These are phyloP conservation scores for Phytophthora macrochlamydospora DNA, from an alignment of 352 stramenopile species.

Conservation along the genomic window DNA sequence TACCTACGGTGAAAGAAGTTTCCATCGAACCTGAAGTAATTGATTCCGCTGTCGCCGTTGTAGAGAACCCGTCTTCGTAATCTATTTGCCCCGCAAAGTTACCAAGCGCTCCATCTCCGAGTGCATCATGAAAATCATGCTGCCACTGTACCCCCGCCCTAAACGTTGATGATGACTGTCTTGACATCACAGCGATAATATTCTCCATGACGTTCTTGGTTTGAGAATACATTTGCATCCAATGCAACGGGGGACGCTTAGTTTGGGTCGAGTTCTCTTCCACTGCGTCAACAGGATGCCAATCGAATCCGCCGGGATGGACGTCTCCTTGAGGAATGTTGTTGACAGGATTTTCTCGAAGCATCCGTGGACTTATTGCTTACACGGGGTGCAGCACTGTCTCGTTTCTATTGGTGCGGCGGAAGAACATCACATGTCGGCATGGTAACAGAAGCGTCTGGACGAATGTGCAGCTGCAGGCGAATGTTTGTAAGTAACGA, in stretches of 20 bases:
- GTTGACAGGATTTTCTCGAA: background rate
- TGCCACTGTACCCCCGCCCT: constrained; percentile 5
- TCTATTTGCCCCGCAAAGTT: constrained; percentile 1
- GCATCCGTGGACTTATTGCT: background rate
- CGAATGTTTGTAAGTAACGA: background rate
- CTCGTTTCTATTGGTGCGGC: background rate
- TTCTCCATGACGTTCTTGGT: constrained; percentile 10
- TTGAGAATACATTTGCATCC: constrained; percentile 11
- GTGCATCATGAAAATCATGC: constrained; percentile 3
- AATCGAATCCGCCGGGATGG: background rate
- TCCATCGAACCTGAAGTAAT: background rate
- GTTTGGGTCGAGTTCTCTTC: background rate
- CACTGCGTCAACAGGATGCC: background rate
- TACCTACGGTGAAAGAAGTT: background rate
- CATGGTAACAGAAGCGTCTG: background rate
- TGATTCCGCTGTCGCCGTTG: background rate
- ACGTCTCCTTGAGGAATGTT: background rate
- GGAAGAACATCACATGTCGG: background rate
- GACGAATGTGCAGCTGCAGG: background rate
- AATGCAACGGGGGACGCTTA: background rate
- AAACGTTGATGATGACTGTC: constrained; percentile 8
- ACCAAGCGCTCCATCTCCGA: constrained; percentile 2
- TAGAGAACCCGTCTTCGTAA: background rate
- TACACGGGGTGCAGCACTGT: background rate
- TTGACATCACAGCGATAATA: constrained; percentile 11